These are phyloP conservation scores for Zasmidium angulare DNA, from an alignment of 2,329 filamentous ascomycete species.

Conservation along the genomic window DNA sequence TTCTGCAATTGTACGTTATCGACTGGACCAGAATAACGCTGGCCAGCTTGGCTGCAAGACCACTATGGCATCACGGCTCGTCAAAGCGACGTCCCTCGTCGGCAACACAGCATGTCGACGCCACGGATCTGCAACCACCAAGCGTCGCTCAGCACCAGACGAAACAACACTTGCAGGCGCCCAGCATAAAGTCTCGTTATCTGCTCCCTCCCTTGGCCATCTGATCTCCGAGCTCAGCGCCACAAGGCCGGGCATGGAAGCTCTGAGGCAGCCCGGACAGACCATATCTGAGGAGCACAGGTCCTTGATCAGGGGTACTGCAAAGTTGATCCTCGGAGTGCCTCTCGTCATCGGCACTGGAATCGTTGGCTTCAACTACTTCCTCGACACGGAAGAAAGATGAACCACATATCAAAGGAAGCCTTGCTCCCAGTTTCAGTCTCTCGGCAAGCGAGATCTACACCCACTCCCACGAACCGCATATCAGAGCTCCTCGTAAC, in stretches of 20 bases:
- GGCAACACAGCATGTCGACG: neutral
- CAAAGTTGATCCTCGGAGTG: constrained; percentile 23
- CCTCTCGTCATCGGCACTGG: constrained; percentile 20
- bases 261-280: constrained; percentile 23
- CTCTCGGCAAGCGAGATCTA: neutral
- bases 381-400: neutral
- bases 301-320: constrained; percentile 19
- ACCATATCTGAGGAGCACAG: constrained; percentile 31
- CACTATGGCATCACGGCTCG: neutral
- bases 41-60: neutral
- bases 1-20: neutral
- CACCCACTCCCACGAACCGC: too few species aligned
- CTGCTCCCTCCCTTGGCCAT: constrained; percentile 30
- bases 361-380: constrained; percentile 16
- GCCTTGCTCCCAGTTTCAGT: neutral
- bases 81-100: neutral
- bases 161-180: constrained; percentile 21
- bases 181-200: constrained; percentile 30
- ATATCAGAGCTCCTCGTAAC: neutral
- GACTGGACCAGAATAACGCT: neutral
- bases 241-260: constrained; percentile 31
- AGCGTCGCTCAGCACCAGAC: constrained; percentile 8
- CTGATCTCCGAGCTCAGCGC: constrained; percentile 31
- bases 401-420: neutral
- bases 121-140: constrained; percentile 8